phyloP scores from a whole-genome alignment of 1,284 basidiomycete species.

The Kalmanozyma brasiliensis region DNA sequence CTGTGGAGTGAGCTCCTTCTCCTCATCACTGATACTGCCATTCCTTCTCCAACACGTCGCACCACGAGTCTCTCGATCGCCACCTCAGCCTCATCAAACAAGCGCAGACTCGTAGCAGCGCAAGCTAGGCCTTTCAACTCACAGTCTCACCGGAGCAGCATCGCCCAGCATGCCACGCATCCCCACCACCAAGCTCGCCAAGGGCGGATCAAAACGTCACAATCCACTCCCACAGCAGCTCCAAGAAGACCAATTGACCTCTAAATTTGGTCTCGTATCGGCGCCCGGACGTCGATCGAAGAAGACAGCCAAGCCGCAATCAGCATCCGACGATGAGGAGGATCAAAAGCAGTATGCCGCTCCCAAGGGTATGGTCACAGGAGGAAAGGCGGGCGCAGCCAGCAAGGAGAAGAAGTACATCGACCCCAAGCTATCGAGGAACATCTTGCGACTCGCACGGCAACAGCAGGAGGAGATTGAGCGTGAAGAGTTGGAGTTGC shows the following conservation, averaged over 20 bases:
- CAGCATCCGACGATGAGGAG: slow-evolving; percentile 33
- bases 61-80: too few relatives aligned
- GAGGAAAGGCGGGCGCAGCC: slow-evolving; percentile 47
- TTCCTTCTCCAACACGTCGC: too few relatives aligned
- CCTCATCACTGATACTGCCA: too few relatives aligned
- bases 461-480: slow-evolving; percentile 88
- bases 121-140: too few relatives aligned
- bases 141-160: not conserved
- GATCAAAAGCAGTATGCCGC: slow-evolving; percentile 34
- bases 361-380: slow-evolving; percentile 50
- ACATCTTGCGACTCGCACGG: slow-evolving; percentile 90
- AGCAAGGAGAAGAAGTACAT: slow-evolving; percentile 57
- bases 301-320: slow-evolving; percentile 22
- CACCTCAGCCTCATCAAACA: too few relatives aligned
- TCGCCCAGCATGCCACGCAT: slow-evolving; percentile 46
- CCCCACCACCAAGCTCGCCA: slow-evolving; percentile 40
- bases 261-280: slow-evolving; percentile 52
- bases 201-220: slow-evolving; percentile 40
- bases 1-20: not conserved
- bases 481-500: slow-evolving; percentile 59
- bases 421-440: slow-evolving; percentile 78
- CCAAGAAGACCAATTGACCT: slow-evolving; percentile 49
- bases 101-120: not conserved
- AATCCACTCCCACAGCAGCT: slow-evolving; percentile 54
- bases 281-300: slow-evolving; percentile 49